phyloP scores from a whole-genome alignment of 2,329 filamentous ascomycete genomes.

The Drechslerella stenobrocha region DNA sequence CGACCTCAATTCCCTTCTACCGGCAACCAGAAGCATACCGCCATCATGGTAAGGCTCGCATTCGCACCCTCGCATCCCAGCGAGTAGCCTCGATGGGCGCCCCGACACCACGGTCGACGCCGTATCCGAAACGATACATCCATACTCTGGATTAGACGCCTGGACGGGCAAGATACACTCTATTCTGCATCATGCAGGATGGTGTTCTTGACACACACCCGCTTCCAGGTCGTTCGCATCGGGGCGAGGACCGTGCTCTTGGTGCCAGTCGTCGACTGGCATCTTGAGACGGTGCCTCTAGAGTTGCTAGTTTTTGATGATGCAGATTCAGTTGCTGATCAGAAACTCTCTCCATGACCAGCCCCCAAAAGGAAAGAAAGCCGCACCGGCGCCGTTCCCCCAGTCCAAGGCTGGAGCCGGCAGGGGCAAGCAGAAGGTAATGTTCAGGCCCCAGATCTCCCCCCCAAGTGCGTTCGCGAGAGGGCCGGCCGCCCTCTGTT shows the following conservation, averaged over 20 bases:
- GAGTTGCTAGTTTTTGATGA: slow-evolving; percentile 79
- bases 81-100: neutral
- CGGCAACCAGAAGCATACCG: slow-evolving; percentile 1
- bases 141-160: slow-evolving; percentile 1
- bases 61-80: neutral
- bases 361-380: slow-evolving; percentile 99
- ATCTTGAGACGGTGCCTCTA: slow-evolving; percentile 41
- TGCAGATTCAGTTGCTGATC: slow-evolving; percentile 62
- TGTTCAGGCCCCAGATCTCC: slow-evolving; percentile 58
- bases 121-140: neutral
- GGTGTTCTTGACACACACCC: neutral
- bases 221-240: neutral
- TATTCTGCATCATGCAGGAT: neutral
- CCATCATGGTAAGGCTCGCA: slow-evolving; percentile 1
- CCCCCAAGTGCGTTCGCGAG: slow-evolving; percentile 5
- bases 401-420: slow-evolving; percentile 80
- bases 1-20: neutral
- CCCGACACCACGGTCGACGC: neutral
- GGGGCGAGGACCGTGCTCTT: slow-evolving; percentile 38
- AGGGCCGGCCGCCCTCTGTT: slow-evolving; percentile 28
- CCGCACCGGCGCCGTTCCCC: slow-evolving; percentile 94
- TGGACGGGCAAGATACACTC: slow-evolving; percentile 6
- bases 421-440: slow-evolving; percentile 94
- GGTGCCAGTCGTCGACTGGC: slow-evolving; percentile 7
- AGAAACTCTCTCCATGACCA: slow-evolving; percentile 58